Evolutionary conservation across 2,329 filamentous ascomycete genomes (phyloP).

Genomic region (Atkinsonella hypoxylon): DNA sequence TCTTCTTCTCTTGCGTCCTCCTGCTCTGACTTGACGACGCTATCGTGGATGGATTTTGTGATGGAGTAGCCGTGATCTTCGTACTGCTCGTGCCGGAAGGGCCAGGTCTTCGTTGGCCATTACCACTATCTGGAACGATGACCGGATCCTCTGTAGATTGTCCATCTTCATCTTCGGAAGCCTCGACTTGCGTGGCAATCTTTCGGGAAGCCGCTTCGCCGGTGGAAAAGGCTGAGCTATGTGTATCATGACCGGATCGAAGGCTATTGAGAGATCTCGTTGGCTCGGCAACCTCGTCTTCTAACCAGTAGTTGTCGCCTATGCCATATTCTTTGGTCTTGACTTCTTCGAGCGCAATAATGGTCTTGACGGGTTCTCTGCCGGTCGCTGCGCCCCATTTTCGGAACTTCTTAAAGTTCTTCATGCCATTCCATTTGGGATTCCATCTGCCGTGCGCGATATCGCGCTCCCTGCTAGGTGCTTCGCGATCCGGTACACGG

Average conservation of each 20-base stretch:
- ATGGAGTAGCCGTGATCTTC: slow-evolving; percentile 14
- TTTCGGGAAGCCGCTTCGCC: slow-evolving; percentile 8
- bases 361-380: slow-evolving; percentile 36
- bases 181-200: slow-evolving; percentile 14
- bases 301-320: slow-evolving; percentile 66
- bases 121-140: background rate
- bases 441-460: slow-evolving; percentile 58
- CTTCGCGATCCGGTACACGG: slow-evolving; percentile 21
- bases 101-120: background rate
- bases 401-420: slow-evolving; percentile 89
- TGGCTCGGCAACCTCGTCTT: slow-evolving; percentile 30
- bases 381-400: slow-evolving; percentile 39
- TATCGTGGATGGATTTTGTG: slow-evolving; percentile 17
- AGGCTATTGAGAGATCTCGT: slow-evolving; percentile 12
- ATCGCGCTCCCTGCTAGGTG: slow-evolving; percentile 33
- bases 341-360: slow-evolving; percentile 61
- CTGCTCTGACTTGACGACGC: slow-evolving; percentile 15
- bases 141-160: slow-evolving; percentile 4
- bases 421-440: slow-evolving; percentile 80
- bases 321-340: slow-evolving; percentile 61
- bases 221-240: background rate
- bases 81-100: slow-evolving; percentile 14
- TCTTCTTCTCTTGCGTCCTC: slow-evolving; percentile 22
- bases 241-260: background rate
- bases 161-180: slow-evolving; percentile 24